Conservation (phyloP, 495 filamentous ascomycete species). For the Penicillium pulvis region DNA sequence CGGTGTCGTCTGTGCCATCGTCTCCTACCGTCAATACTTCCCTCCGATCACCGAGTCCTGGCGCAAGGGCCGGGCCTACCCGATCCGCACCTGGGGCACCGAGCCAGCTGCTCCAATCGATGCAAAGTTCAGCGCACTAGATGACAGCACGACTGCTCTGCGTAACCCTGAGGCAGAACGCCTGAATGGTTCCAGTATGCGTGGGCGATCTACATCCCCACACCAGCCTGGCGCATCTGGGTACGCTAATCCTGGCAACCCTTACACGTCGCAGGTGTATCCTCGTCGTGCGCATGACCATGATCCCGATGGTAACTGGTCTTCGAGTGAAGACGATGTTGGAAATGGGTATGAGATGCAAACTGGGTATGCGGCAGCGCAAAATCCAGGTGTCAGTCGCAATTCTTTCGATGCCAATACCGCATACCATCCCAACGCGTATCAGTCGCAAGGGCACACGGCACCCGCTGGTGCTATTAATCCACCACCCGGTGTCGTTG, state of each 20-base stretch:
- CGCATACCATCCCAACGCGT: conserved; percentile 18
- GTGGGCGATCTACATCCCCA: conserved; percentile 12
- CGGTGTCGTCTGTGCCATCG: conserved; percentile 52
- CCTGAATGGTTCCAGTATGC: conserved; percentile 14
- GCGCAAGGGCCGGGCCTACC: conserved; percentile 63
- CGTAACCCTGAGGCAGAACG: conserved; percentile 39
- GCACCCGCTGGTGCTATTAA: conserved; percentile 6
- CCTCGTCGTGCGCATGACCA: conserved; percentile 34
- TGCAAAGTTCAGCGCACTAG: conserved; percentile 8
- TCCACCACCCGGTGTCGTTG: conserved; percentile 15
- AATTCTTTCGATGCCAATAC: conserved; percentile 35
- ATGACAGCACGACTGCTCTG: conserved; percentile 35
- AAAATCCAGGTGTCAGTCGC: conserved; percentile 25
- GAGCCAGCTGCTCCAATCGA: conserved; percentile 33
- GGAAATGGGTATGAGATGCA: conserved; percentile 47
- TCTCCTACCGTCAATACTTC: conserved; percentile 59
- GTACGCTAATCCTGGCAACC: conserved; percentile 19
- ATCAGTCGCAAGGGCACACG: conserved; percentile 33
- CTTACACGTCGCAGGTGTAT: conserved; percentile 31
- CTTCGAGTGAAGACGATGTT: conserved; percentile 47
- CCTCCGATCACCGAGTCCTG: conserved; percentile 56
- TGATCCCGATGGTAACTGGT: conserved; percentile 40
- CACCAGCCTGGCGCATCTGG: conserved; percentile 4
- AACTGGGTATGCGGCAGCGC: conserved; percentile 32
- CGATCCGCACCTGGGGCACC: conserved; percentile 61